Percentiles rank a stretch among this genome's conserved stretches.
phyloP scores from a whole-genome alignment of 306 rosid species.

The Trifolium pratense region DNA sequence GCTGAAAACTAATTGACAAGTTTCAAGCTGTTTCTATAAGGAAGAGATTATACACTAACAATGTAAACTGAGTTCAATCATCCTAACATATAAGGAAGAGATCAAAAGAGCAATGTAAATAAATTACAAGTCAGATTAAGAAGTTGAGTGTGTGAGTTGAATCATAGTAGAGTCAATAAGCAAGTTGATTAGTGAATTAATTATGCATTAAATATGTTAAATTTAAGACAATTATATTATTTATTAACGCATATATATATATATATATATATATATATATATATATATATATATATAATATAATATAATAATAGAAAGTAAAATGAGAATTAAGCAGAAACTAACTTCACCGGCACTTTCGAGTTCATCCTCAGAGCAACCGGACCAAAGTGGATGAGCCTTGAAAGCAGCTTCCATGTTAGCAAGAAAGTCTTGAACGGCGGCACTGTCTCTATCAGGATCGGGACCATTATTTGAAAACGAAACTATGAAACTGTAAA shows the following conservation, averaged over 20 bases:
- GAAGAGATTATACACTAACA: too few species aligned
- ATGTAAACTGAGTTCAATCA: slow-evolving; percentile 35
- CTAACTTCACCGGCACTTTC: slow-evolving; percentile 98
- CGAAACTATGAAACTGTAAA: slow-evolving; percentile 87
- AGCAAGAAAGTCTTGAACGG: slow-evolving; percentile 78
- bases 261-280: too few species aligned
- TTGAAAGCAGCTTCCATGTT: slow-evolving; percentile 92
- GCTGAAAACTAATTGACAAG: too few species aligned
- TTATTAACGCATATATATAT: not conserved
- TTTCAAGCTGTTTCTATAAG: too few species aligned
- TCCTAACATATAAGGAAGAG: slow-evolving; percentile 25
- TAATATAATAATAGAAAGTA: too few species aligned
- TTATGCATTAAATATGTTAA: not conserved
- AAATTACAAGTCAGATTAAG: not conserved
- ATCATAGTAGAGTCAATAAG: slow-evolving; percentile 1
- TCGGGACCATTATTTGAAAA: slow-evolving; percentile 86
- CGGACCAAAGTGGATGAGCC: slow-evolving; percentile 97
- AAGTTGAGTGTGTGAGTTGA: slow-evolving; percentile 21
- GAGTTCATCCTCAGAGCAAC: slow-evolving; percentile 92
- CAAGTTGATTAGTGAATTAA: not conserved
- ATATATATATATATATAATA: too few species aligned
- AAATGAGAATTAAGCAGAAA: slow-evolving; percentile 8
- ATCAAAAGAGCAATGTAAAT: slow-evolving; percentile 23
- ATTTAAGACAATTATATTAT: not conserved
- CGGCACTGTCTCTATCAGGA: slow-evolving; percentile 81